These are phyloP conservation scores for Gonapodya sp. DNA, from an alignment of 192 early-diverging fungal species.

Conservation along the genomic window DNA sequence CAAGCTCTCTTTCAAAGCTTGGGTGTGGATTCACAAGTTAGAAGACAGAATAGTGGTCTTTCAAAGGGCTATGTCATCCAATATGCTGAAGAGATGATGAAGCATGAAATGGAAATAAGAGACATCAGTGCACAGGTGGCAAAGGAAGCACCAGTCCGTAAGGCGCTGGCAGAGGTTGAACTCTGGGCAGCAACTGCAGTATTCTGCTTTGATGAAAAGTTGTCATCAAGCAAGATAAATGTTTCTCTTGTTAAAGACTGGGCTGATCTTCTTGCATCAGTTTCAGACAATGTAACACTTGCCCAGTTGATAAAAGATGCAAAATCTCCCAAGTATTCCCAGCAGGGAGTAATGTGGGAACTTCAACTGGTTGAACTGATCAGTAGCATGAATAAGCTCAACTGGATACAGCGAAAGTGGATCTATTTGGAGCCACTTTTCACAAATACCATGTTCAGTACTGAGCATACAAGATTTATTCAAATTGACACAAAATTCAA, in stretches of 20 bases:
- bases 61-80: neutral
- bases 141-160: neutral
- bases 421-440: constrained; percentile 99
- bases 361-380: constrained; percentile 92
- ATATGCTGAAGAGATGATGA: neutral
- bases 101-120: neutral
- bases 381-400: constrained; percentile 95
- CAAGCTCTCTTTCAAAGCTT: neutral
- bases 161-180: neutral
- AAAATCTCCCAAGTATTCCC: constrained; percentile 95
- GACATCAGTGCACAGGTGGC: neutral
- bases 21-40: too few species aligned
- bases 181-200: neutral
- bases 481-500: constrained; percentile 97
- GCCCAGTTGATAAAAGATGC: constrained; percentile 92
- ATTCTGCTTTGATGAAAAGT: neutral
- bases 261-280: constrained; percentile 96
- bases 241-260: constrained; percentile 60
- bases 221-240: neutral
- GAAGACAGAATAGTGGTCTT: neutral
- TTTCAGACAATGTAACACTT: constrained; percentile 89
- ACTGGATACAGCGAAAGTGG: constrained; percentile 99
- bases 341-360: constrained; percentile 89
- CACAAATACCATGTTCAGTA: constrained; percentile 82
- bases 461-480: constrained; percentile 87